Base-by-base conservation (phyloP, 805 yeast species). In the Wickerhamomyces alni region DNA sequence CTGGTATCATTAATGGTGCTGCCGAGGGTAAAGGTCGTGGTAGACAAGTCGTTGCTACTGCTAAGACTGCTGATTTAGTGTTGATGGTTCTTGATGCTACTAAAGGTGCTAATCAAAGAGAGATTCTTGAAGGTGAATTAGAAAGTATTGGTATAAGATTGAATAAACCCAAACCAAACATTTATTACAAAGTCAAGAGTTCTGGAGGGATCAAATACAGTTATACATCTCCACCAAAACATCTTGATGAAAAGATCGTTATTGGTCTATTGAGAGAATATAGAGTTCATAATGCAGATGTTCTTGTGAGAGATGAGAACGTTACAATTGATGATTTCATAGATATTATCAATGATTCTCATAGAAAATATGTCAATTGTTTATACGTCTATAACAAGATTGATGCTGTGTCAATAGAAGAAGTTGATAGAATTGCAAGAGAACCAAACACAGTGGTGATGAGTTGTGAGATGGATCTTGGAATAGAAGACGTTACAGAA, bases 1-100 rank as follows among this genome's bases (percentile, higher is more conserved):
- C 99, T 1, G 99, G 99, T 61, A 91, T 91, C 51, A 91, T 91
- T 42, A 87, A 86, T 59, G 98, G 98, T 33, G 98, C 98, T 4
- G 74, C 94, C 27, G 96, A 87, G 58, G 98, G 98, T 54, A 89
- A 89, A 62, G 99, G 99, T 52, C 78, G 99, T 62, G 98, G 98
- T 41, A 75, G 96, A 53, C 98, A 93, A 61, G 98, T 93, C 31
- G 89, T 91, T 48, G 84, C 98, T 2, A 93, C 96, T 0, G 95
- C 97, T 0, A 82, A 93, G 60, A 91, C 98, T 0, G 88, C 96
- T 0, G 98, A 93, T 57, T 67, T 91, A 56, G 82, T 91, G 45
- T 66, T 91, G 55, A 93, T 91, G 95, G 88, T 91, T 40, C 65
- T 91, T 47, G 99, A 91, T 64, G 96, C 98, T 2, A 91, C 99